phyloP scores from a whole-genome alignment of 345 rosid species.

The Moricandia moricandioides region DNA sequence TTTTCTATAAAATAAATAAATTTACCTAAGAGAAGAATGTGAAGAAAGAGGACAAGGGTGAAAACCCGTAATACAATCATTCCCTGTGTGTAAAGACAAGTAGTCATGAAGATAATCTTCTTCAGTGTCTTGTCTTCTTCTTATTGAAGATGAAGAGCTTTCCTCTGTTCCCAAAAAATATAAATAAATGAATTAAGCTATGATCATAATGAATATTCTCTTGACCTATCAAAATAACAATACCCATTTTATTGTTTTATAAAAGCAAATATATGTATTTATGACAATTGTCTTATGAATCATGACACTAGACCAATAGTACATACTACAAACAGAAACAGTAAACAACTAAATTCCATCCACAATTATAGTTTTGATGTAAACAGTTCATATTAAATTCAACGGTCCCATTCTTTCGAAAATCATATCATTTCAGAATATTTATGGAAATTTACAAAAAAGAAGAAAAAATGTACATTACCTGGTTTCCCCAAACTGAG shows the following conservation, averaged over 20 bases:
- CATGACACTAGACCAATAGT: constrained; percentile 38
- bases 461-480: constrained; percentile 36
- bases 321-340: constrained; percentile 37
- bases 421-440: constrained; percentile 6
- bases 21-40: constrained; percentile 36
- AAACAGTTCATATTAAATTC: constrained; percentile 25
- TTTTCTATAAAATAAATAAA: background rate
- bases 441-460: background rate
- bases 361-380: constrained; percentile 34
- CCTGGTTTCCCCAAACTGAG: constrained; percentile 65
- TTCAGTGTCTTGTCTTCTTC: constrained; percentile 40
- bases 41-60: constrained; percentile 34
- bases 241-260: background rate
- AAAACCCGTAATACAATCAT: constrained; percentile 42
- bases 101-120: constrained; percentile 35
- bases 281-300: constrained; percentile 38
- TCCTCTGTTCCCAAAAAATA: constrained; percentile 22
- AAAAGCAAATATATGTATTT: constrained; percentile 16
- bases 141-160: constrained; percentile 32
- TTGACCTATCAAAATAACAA: constrained; percentile 10
- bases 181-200: background rate
- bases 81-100: constrained; percentile 33
- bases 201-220: constrained; percentile 14
- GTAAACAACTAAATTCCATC: constrained; percentile 32
- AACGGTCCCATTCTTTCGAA: constrained; percentile 27